Conservation (phyloP, 2,329 filamentous ascomycete species). For the Dothistroma pini region DNA sequence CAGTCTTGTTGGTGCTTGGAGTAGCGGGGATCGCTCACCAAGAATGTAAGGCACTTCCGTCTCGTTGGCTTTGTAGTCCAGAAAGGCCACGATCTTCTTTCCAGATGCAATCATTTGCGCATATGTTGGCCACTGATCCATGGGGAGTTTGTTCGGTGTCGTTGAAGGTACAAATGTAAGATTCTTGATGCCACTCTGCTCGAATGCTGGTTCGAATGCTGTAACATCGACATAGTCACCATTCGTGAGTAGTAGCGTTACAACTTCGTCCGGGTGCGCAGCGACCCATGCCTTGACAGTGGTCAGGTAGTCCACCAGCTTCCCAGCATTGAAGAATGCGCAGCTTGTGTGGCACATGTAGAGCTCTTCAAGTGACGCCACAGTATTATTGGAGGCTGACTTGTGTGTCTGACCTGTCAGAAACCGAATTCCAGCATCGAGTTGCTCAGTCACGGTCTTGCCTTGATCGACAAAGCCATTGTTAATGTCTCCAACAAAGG, state of each 20-base stretch:
- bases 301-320: slow-evolving; percentile 51
- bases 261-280: slow-evolving; percentile 71
- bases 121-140: slow-evolving; percentile 76
- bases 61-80: slow-evolving; percentile 80
- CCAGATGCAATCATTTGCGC: slow-evolving; percentile 63
- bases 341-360: slow-evolving; percentile 64
- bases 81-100: slow-evolving; percentile 70
- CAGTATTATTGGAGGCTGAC: slow-evolving; percentile 33
- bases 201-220: slow-evolving; percentile 44
- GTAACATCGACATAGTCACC: slow-evolving; percentile 51
- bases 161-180: slow-evolving; percentile 38
- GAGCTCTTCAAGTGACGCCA: slow-evolving; percentile 39
- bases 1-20: background rate
- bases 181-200: slow-evolving; percentile 48
- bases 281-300: slow-evolving; percentile 60
- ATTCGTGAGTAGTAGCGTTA: slow-evolving; percentile 81
- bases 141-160: slow-evolving; percentile 27
- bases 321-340: slow-evolving; percentile 48
- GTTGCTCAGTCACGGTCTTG: slow-evolving; percentile 54
- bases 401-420: slow-evolving; percentile 61
- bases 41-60: slow-evolving; percentile 73
- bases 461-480: slow-evolving; percentile 45
- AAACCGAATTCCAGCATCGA: slow-evolving; percentile 60
- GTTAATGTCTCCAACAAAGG: slow-evolving; percentile 61
- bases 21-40: slow-evolving; percentile 63